These are phyloP conservation scores for Cyclocybe aegerita DNA, from an alignment of 768 basidiomycete species.

Conservation along the genomic window DNA sequence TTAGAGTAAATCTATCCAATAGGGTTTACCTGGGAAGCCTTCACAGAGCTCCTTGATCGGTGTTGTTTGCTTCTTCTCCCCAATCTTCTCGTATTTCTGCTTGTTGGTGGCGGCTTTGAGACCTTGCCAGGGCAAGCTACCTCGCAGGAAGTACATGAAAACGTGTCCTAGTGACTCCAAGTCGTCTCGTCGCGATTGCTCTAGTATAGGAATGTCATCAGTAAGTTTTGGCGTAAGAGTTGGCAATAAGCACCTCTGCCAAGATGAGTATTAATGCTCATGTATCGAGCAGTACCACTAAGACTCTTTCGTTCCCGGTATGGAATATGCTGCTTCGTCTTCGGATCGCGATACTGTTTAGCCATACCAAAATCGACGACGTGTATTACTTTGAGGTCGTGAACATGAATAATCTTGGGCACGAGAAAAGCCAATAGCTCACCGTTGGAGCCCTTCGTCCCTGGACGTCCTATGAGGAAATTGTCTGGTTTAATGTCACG, in stretches of 20 bases:
- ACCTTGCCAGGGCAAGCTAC: constrained; percentile 98
- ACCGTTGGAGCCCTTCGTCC: constrained; percentile 88
- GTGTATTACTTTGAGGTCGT: constrained; percentile 64
- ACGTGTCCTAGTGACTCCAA: constrained; percentile 99
- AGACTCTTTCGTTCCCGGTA: constrained; percentile 98
- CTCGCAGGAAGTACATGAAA: constrained; percentile 99
- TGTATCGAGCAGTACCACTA: constrained; percentile 97
- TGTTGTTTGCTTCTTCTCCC: constrained; percentile 99
- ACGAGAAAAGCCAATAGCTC: constrained; percentile 19
- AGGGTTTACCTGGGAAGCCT: constrained; percentile 80
- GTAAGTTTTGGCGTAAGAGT: constrained; percentile 1
- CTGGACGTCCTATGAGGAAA: constrained; percentile 93
- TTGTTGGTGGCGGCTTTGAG: constrained; percentile 99
- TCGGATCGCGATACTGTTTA: constrained; percentile 98
- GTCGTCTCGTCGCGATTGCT: constrained; percentile 94
- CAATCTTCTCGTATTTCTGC: constrained; percentile 99
- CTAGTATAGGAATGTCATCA: constrained; percentile 31
- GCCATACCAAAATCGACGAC: constrained; percentile 99
- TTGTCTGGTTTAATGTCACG: constrained; percentile 99
- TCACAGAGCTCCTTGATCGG: constrained; percentile 97
- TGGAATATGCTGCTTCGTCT: constrained; percentile 99
- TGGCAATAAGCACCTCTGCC: constrained; percentile 71
- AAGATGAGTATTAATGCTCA: constrained; percentile 99
- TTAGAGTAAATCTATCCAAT: constrained; percentile 2
- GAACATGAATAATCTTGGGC: constrained; percentile 3